Evolutionary conservation across 164 flowering plant genomes (phyloP), one percentile per base, ranked within the genome.

Genomic region (Magnolia officinalis): DNA sequence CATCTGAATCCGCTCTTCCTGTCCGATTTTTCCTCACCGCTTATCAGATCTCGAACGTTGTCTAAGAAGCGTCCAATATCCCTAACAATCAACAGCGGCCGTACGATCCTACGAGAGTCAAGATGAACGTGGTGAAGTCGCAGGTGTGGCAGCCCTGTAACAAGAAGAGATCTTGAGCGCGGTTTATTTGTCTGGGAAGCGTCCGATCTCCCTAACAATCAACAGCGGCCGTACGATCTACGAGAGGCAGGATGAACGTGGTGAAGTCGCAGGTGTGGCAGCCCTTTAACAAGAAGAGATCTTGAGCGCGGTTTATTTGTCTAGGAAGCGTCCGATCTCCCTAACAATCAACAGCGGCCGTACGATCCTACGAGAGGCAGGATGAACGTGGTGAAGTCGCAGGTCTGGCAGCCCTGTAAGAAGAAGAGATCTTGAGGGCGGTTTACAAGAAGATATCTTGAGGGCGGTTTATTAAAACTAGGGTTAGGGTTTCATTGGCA

Each of bases 111-210:
- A 37, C 68, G 68, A 65, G 65, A 5, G 70, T 37, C 26, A 72
- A 78, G 78, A 81, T 83, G 86, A 84, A 72, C 26, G 83, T 84
- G 76, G 77, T 16, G 75, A 84, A 80, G 81, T 82, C 85, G 59
- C 85, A 80, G 79, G 84, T 84, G n/a, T 84, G 87, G 87, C 87
- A 84, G n/a, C 87, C 87, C 7, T 84, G 87, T 73, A 84, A 84
- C 24, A 84, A 82, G 86, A 84, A 84, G 80, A 74, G 86, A 73
- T 74, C 71, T 72, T 81, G 71, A 77, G 37, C 64, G 21, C 24
- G 14, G 66, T 37, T 37, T 37, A 37, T 26, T 52, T 52, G 59
- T 52, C 14, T 52, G 4, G 59, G 59, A 8, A 14, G 13, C 59
- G 10, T 14, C 59, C 59, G 59, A 52, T 52, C 14, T 52, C 59